phyloP scores from a whole-genome alignment of 805 yeast species.

The Zygosaccharomyces kombuchaensis region DNA sequence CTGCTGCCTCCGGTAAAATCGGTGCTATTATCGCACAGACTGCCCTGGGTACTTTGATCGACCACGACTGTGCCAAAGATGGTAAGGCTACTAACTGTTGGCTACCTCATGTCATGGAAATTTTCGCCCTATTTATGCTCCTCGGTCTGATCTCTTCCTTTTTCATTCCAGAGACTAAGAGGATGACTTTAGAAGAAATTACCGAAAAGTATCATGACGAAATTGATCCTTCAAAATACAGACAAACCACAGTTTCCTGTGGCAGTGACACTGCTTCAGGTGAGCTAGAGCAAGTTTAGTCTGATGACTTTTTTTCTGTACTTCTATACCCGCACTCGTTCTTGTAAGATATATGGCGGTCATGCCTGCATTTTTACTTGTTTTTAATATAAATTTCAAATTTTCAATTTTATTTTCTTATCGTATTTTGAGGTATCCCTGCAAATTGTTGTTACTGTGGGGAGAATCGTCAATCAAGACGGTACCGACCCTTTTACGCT shows the following conservation, averaged over 20 bases:
- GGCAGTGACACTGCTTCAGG: conserved; percentile 14
- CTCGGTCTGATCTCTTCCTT: conserved; percentile 63
- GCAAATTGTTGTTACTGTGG: too few relatives aligned
- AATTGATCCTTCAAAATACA: conserved; percentile 47
- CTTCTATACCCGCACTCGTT: neutral
- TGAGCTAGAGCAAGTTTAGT: conserved; percentile 11
- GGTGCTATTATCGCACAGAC: conserved; percentile 93
- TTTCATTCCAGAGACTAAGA: conserved; percentile 84
- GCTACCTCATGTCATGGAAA: conserved; percentile 91
- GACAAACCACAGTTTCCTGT: conserved; percentile 16
- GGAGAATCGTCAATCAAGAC: too few relatives aligned
- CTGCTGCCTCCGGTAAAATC: conserved; percentile 87
- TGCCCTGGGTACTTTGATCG: conserved; percentile 74
- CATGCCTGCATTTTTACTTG: neutral
- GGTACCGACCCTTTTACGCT: too few relatives aligned
- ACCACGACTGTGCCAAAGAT: conserved; percentile 68
- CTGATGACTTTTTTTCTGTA: neutral
- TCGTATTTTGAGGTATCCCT: too few relatives aligned
- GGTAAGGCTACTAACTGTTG: conserved; percentile 56
- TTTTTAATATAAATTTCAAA: neutral
- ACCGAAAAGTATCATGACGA: conserved; percentile 81
- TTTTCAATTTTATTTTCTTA: neutral
- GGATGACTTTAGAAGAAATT: conserved; percentile 83
- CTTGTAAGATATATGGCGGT: neutral
- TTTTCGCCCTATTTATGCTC: conserved; percentile 88